Evolutionary conservation across 768 basidiomycete species (phyloP).

Genomic region (Collybia sordida): DNA sequence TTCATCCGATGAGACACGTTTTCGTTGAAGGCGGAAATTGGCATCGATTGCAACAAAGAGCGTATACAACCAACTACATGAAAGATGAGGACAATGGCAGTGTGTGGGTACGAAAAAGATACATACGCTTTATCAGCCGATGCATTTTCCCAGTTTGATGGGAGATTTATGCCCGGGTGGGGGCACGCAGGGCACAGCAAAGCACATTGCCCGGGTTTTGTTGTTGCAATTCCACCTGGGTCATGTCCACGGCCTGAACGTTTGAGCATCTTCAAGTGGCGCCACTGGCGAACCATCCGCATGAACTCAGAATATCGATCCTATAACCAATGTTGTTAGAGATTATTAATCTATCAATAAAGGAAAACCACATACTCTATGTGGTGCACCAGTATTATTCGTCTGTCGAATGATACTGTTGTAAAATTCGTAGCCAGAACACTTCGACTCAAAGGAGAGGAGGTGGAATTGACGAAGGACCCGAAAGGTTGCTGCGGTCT

Average conservation of each 20-base stretch:
- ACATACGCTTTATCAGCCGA: too few relatives aligned
- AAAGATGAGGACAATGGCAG: too few relatives aligned
- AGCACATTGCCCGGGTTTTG: conserved; percentile 19
- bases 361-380: neutral
- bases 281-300: conserved; percentile 17
- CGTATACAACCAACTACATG: too few relatives aligned
- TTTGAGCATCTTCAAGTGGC: conserved; percentile 19
- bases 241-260: conserved; percentile 19
- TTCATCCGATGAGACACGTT: too few relatives aligned
- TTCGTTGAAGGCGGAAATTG: too few relatives aligned
- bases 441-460: conserved; percentile 25
- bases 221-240: conserved; percentile 12
- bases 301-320: conserved; percentile 12
- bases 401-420: conserved; percentile 17
- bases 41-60: too few relatives aligned
- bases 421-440: conserved; percentile 28
- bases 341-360: too few relatives aligned
- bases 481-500: conserved; percentile 23
- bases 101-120: too few relatives aligned
- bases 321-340: too few relatives aligned
- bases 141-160: conserved; percentile 16
- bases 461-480: conserved; percentile 24
- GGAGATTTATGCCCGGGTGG: conserved; percentile 23
- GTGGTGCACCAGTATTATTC: conserved; percentile 18
- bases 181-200: conserved; percentile 27